A percentile compares a stretch with the other conserved stretches of the same genome.
Conservation (phyloP, 2,329 filamentous ascomycete species). For the Neofusicoccum umdonicola region DNA sequence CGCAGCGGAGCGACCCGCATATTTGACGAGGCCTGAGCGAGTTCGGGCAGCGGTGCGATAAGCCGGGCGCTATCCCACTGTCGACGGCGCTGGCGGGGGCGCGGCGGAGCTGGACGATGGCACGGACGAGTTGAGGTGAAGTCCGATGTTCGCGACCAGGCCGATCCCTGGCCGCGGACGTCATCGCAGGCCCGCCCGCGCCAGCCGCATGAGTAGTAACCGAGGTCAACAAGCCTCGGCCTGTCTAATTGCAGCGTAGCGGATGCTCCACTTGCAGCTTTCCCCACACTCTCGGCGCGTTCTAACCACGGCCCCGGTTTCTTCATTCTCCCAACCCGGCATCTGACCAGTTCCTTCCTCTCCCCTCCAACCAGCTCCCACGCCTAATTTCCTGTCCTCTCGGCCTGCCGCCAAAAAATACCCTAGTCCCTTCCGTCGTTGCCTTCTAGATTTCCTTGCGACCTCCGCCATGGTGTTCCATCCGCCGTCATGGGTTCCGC, state of each 20-base stretch:
- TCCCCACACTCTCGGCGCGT: constrained; percentile 7
- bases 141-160: background rate
- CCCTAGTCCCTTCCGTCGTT: background rate
- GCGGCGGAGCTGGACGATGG: background rate
- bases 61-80: background rate
- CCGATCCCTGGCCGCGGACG: too few species aligned
- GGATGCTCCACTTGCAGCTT: background rate
- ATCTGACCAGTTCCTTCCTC: background rate
- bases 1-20: too few species aligned
- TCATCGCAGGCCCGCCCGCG: too few species aligned
- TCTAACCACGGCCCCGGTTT: background rate
- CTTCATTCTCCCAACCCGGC: background rate
- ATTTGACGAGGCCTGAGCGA: background rate
- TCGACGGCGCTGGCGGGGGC: background rate
- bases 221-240: constrained; percentile 7
- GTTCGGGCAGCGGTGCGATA: background rate
- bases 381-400: background rate
- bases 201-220: background rate
- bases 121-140: background rate
- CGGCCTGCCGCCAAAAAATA: background rate
- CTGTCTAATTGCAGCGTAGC: background rate
- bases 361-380: background rate
- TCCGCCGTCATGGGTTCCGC: constrained; percentile 61
- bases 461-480: constrained; percentile 51
- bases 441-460: background rate